phyloP scores from a whole-genome alignment of 2,329 filamentous ascomycete genomes.

The Mycosphaerelloides madeirae region DNA sequence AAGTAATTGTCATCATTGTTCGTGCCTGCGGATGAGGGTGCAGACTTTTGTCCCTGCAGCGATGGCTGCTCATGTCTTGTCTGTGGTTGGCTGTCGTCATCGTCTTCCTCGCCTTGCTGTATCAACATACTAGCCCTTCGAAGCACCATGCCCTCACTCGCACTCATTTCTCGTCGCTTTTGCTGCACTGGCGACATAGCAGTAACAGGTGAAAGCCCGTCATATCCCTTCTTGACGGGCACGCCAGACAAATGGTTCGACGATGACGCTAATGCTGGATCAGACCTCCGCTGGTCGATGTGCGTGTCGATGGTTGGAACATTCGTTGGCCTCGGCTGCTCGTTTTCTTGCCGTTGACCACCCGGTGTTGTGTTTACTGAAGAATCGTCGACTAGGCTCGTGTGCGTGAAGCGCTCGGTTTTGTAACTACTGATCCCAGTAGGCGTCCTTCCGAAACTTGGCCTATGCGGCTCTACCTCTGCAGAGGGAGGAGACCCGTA shows the following conservation, averaged over 20 bases:
- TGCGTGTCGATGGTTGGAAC: constrained; percentile 18
- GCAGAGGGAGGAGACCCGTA: constrained; percentile 17
- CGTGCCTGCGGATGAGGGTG: constrained; percentile 6
- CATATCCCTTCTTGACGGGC: constrained; percentile 2
- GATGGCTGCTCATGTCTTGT: neutral
- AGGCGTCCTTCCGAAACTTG: constrained; percentile 22
- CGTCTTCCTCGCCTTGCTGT: constrained; percentile 21
- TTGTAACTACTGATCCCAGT: constrained; percentile 20
- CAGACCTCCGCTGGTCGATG: neutral
- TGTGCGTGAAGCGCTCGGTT: constrained; percentile 2
- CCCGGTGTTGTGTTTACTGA: neutral
- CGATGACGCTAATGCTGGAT: constrained; percentile 1
- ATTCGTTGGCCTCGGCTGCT: constrained; percentile 3
- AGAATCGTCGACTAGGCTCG: constrained; percentile 1
- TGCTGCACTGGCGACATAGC: constrained; percentile 19
- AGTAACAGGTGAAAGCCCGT: constrained; percentile 7
- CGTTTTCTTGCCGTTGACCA: neutral
- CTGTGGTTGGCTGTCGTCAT: constrained; percentile 10
- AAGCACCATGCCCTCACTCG: constrained; percentile 29
- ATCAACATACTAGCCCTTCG: constrained; percentile 30
- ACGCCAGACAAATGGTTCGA: neutral
- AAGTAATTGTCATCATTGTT: constrained; percentile 1
- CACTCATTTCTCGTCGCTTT: constrained; percentile 25
- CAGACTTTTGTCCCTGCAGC: constrained; percentile 6
- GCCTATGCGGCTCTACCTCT: constrained; percentile 12